A percentile compares a stretch with the other conserved stretches of the same genome.
phyloP scores from a whole-genome alignment of 1,139 yeast species.

The Zygoascus meyerae region DNA sequence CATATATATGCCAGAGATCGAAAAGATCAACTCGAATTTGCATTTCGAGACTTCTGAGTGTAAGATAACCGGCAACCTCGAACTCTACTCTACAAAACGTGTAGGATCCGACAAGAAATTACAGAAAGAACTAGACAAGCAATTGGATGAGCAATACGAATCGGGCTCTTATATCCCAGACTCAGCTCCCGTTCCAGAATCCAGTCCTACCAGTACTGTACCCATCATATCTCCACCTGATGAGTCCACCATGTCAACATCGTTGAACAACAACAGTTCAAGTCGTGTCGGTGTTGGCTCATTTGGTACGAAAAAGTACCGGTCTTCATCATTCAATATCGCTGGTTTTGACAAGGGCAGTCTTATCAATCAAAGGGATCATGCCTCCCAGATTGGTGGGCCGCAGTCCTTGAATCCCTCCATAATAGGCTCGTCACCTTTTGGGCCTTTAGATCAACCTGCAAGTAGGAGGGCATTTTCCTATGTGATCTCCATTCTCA shows the following conservation, averaged over 20 bases:
- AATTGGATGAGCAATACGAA: slow-evolving; percentile 30
- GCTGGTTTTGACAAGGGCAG: too few relatives aligned
- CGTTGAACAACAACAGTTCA: slow-evolving; percentile 9
- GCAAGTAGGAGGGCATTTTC: slow-evolving; percentile 88
- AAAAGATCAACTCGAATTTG: slow-evolving; percentile 78
- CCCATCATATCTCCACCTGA: slow-evolving; percentile 11
- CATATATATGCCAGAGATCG: slow-evolving; percentile 87
- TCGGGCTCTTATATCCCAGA: neutral
- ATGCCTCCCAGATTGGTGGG: neutral
- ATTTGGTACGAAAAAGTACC: too few relatives aligned
- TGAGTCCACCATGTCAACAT: slow-evolving; percentile 29
- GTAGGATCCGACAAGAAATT: slow-evolving; percentile 85
- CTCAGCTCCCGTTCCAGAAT: neutral
- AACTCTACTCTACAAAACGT: slow-evolving; percentile 88
- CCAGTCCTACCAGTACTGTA: slow-evolving; percentile 3
- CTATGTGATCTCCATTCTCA: slow-evolving; percentile 79
- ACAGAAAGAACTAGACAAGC: slow-evolving; percentile 81
- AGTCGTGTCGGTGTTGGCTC: neutral
- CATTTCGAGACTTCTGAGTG: slow-evolving; percentile 85
- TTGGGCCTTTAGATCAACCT: slow-evolving; percentile 83
- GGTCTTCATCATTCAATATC: too few relatives aligned
- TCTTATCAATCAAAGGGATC: neutral
- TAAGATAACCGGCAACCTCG: slow-evolving; percentile 88
- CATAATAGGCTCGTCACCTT: slow-evolving; percentile 54
- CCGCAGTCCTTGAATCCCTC: slow-evolving; percentile 20